Evolutionary conservation across 1,284 basidiomycete genomes (phyloP).

Genomic region (Gymnopus androsaceus): DNA sequence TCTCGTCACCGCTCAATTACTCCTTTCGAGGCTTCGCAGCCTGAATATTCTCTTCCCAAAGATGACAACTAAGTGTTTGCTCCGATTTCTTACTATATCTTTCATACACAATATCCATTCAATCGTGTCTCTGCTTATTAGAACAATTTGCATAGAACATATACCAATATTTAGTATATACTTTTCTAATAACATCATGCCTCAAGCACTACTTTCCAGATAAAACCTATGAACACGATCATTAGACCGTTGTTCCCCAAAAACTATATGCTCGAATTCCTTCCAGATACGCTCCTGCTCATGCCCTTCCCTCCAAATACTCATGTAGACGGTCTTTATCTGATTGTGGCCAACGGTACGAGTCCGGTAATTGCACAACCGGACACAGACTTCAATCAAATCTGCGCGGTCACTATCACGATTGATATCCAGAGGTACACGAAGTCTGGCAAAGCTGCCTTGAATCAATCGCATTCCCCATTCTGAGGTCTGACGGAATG

Average conservation of each 20-base stretch:
- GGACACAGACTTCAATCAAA: constrained; percentile 33
- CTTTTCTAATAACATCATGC: not conserved
- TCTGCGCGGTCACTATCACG: constrained; percentile 25
- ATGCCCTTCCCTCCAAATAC: constrained; percentile 30
- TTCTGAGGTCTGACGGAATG: constrained; percentile 43
- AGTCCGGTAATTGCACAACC: constrained; percentile 34
- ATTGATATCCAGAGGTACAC: constrained; percentile 36
- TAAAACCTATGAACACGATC: constrained; percentile 36
- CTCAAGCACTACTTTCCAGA: constrained; percentile 9
- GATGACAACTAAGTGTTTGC: no score
- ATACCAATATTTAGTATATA: not conserved
- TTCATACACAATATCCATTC: no score
- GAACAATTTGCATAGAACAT: not conserved
- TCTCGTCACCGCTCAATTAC: no score
- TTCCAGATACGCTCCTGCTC: constrained; percentile 32
- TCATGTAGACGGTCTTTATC: constrained; percentile 39
- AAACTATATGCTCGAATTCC: constrained; percentile 35
- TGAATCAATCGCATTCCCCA: constrained; percentile 47
- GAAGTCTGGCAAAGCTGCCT: constrained; percentile 42
- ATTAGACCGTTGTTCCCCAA: constrained; percentile 28
- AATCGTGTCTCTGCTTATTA: not conserved
- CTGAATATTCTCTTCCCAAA: no score
- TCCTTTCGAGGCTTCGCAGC: no score
- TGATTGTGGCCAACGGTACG: constrained; percentile 39
- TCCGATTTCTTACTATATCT: no score